Conservation (phyloP, 768 basidiomycete genomes). For the Collybia sp. region DNA sequence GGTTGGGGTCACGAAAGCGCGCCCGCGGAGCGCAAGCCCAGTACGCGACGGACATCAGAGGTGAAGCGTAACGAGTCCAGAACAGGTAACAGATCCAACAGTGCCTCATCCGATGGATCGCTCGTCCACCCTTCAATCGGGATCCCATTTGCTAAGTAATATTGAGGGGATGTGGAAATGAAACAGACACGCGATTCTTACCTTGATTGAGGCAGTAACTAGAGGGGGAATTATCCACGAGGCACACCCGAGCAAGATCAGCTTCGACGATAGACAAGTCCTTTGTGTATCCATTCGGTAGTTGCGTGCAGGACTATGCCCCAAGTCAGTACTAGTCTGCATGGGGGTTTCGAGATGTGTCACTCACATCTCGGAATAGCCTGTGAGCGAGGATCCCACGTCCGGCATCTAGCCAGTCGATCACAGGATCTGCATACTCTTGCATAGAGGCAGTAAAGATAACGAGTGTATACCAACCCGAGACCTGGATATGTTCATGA, state of each 20-base stretch:
- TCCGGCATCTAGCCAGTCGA: constrained; percentile 97
- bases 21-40: constrained; percentile 61
- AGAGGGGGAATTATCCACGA: constrained; percentile 94
- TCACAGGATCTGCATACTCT: constrained; percentile 99
- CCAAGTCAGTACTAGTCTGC: constrained; percentile 5
- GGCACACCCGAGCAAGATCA: constrained; percentile 89
- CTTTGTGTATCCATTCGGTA: constrained; percentile 94
- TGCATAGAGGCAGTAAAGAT: constrained; percentile 99
- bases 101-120: constrained; percentile 93
- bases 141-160: constrained; percentile 82
- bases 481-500: constrained; percentile 58
- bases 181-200: constrained; percentile 27
- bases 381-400: constrained; percentile 86
- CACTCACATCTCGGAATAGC: constrained; percentile 88
- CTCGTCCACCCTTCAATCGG: constrained; percentile 99
- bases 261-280: constrained; percentile 83
- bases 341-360: constrained; percentile 4
- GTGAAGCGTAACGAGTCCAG: constrained; percentile 96
- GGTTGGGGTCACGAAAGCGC: constrained; percentile 21
- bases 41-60: constrained; percentile 87
- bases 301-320: constrained; percentile 81
- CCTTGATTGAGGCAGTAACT: constrained; percentile 93
- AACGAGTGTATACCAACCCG: constrained; percentile 97
- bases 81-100: constrained; percentile 92
- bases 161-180: constrained; percentile 1